Evolutionary conservation across 176 grass and related monocot genomes (phyloP).

Genomic region (Stipa capillata): DNA sequence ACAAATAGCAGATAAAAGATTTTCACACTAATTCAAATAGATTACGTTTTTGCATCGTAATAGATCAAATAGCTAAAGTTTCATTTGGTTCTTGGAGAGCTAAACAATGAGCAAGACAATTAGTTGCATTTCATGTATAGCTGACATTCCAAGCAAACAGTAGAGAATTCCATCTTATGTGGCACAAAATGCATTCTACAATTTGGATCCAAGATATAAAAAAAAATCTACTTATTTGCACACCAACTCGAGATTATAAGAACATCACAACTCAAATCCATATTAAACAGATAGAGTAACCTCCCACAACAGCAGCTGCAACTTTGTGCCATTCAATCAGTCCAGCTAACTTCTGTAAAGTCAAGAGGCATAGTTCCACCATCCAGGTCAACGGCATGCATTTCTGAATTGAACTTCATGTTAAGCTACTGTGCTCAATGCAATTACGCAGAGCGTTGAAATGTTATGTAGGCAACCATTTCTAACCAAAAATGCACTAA

Average conservation of each 20-base stretch:
- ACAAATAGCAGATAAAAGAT: background rate
- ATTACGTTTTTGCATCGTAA: background rate
- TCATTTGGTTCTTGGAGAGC: too few species aligned
- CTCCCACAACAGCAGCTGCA: background rate
- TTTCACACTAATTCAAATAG: background rate
- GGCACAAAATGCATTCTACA: background rate
- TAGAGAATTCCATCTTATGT: background rate
- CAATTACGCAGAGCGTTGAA: background rate
- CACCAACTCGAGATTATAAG: background rate
- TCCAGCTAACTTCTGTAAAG: background rate
- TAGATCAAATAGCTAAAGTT: too few species aligned
- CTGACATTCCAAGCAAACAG: too few species aligned
- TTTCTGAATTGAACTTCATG: background rate
- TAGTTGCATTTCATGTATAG: too few species aligned
- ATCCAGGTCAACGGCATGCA: background rate
- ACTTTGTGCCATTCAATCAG: background rate
- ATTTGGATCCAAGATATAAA: background rate
- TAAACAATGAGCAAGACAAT: too few species aligned
- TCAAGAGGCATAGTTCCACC: background rate
- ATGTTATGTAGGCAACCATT: background rate
- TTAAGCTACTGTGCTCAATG: background rate
- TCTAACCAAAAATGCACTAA: background rate
- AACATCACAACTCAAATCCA: background rate
- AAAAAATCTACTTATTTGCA: background rate
- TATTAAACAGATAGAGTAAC: background rate